A percentile compares a stretch with the other conserved stretches of the same genome.
phyloP scores from a whole-genome alignment of 2,329 filamentous ascomycete genomes.

The Juglanconis oblonga region DNA sequence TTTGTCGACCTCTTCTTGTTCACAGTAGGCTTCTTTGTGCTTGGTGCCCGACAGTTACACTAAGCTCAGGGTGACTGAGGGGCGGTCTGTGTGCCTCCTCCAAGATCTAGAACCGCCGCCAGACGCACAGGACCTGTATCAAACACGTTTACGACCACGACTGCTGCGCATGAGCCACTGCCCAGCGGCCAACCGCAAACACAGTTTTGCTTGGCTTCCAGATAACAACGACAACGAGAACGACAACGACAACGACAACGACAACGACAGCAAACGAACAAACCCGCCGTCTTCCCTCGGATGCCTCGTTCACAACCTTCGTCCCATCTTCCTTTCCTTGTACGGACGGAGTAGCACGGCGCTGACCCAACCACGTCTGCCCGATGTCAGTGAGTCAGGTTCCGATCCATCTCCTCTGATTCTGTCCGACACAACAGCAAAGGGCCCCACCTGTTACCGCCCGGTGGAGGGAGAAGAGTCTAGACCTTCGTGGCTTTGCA shows the following conservation, averaged over 20 bases:
- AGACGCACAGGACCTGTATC: neutral
- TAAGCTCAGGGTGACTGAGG: neutral
- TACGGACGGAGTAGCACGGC: too few species aligned
- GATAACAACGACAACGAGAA: too few species aligned
- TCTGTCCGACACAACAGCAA: neutral
- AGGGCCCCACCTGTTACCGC: neutral
- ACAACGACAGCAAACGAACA: neutral
- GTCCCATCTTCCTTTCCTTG: neutral
- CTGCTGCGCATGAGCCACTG: too few species aligned
- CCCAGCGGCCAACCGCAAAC: neutral
- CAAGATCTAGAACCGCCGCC: neutral
- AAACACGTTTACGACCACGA: too few species aligned
- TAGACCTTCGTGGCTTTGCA: neutral
- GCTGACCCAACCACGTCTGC: neutral
- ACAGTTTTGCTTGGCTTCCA: neutral
- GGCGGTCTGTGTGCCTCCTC: neutral
- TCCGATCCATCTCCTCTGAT: neutral
- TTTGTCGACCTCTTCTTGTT: neutral
- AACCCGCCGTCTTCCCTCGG: neutral
- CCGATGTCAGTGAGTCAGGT: slow-evolving; percentile 5
- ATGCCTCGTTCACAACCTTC: neutral
- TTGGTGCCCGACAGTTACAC: neutral
- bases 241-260: neutral
- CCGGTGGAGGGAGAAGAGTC: neutral
- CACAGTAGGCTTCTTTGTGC: neutral